Evolutionary conservation across 305 asterid genomes (phyloP), one percentile per base, ranked within the genome.

Genomic region (Solanum aculeatissimum): DNA sequence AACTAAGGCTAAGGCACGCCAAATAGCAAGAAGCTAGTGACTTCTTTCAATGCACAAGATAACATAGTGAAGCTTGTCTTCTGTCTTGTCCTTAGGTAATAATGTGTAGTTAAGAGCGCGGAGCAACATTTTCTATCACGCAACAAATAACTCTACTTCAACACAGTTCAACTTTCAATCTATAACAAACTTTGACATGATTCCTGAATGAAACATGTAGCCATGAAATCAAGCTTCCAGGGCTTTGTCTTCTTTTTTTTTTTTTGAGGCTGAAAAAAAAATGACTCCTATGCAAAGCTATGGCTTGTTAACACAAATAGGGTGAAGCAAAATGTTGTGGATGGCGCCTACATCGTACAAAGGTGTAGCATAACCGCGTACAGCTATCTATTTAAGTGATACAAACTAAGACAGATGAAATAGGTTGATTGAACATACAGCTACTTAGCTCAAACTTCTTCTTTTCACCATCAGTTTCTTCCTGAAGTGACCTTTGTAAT

Each of bases 401-500:
- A 77, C n/a, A 77, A 27, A 77, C 82, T 77, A 51, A 27, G 45
- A 77, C 51, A 40, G 60, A 74, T 74, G 21, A 23, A 74, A 77
- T 16, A 49, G 63, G 45, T 27, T 27, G 43, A 77, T 77, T 35
- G 85, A 85, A 85, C 98, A 86, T 96, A 95, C 99, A 83, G 87
- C 86, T 89, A 91, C 86, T 84, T 86, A 95, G 86, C 84, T 90
- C 94, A 75, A 95, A 90, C 80, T 91, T 90, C 85, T 90, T 91
- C 80, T 74, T 49, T 47, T 32, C 78, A 4, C 89, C 89, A 32
- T 88, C 92, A 86, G 87, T 83, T 88, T 89, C 95, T 15, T 92
- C 98, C 89, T 92, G 93, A 88, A 97, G 95, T 80, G 84, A 47
- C 81, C 87, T 89, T 90, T 92, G 93, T 86, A 87, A 87, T 91